Evolutionary conservation across 1,284 basidiomycete species (phyloP), one percentile per base, ranked within the genome.

Genomic region (Laetiporus sulphureus): DNA sequence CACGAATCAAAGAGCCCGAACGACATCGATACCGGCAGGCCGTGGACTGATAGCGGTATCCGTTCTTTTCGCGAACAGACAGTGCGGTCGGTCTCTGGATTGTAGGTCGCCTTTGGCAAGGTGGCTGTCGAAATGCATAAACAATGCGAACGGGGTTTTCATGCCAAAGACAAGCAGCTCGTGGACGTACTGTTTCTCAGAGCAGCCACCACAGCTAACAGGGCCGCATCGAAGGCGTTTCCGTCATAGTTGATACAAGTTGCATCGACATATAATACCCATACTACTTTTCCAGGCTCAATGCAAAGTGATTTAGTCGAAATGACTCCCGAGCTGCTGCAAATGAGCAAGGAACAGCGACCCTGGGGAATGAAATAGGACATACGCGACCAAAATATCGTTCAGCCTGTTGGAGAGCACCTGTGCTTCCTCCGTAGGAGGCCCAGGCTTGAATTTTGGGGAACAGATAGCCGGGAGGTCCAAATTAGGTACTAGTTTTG

Each of bases 181-280:
- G 32, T 13, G 22, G 36, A 13, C 87, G 44, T 49, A 94, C 92
- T 85, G 53, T 92, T 87, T 60, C 72, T 73, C 36, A 99, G 66
- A 3, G 95, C 93, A 11, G 85, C 81, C 36, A 92, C 77, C 68
- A 94, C 87, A 0, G 92, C 91, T 12, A 97, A 61, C 2, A 97
- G 70, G 0, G 90, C 77, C 0, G 94, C 91, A 50, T 99, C 95
- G 50, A 96, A 89, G 1, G 78, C 86, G 57, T 97, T 97, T 7
- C 95, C 95, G 60, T 99, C 94, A 55, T 93, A 95, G 65, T 95
- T 97, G 54, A 99, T 87, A 63, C 93, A 97, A 4, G 86, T 89
- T 22, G 91, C 79, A 51, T 99, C 95, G 49, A 98, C 73, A 61
- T 97, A 97, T 13, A 99, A 70, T 19, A 85, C 83, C 92, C 93